Evolutionary conservation across 2,329 filamentous ascomycete genomes (phyloP), one percentile per base, ranked within the genome.

Genomic region (Botrytis sinoallii): DNA sequence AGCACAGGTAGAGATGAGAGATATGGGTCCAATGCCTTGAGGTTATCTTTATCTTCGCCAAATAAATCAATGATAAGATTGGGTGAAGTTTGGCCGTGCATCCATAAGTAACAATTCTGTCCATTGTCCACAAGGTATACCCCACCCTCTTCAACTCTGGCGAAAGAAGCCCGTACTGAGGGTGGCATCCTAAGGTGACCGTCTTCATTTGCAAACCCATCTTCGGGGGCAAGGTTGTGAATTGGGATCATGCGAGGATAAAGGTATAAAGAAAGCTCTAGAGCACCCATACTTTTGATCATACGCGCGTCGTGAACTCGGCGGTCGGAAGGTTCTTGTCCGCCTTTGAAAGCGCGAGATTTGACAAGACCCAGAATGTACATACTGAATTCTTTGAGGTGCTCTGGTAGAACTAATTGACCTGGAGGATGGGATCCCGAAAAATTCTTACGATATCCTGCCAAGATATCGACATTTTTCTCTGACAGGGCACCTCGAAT

Each of bases 101-200:
- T 87, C 96, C 96, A 99, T 25, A 99, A 85, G 38, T 98, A 88
- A 80, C 94, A 93, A 77, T 93, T 90, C 82, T 99, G 96, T 8
- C 96, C 96, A 79, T 98, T 98, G 82, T 99, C 96, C 35, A 99
- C 91, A 29, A 99, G 85, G 81, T 99, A 99, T 1, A 92, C 96
- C 46, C 96, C 96, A 42, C 96, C 96, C 72, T 97, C 91, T 83
- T 99, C 95, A 63, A 98, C 91, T 60, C 92, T 90, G 18, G 92
- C 90, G 83, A 97, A 99, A 0, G 93, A 95, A 16, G 94, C 92
- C 46, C 96, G 92, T 73, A 97, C 86, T 12, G 90, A 84, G 0
- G 92, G 89, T 4, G 96, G 96, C 84, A 99, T 90, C 80, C 91
- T 91, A 59, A 99, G 86, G 77, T 98, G 93, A 22, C 95, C 95